A percentile compares a stretch with the other conserved stretches of the same genome.
These are phyloP conservation scores for Metschnikowia anglica DNA, from an alignment of 805 yeast species.

Conservation along the genomic window DNA sequence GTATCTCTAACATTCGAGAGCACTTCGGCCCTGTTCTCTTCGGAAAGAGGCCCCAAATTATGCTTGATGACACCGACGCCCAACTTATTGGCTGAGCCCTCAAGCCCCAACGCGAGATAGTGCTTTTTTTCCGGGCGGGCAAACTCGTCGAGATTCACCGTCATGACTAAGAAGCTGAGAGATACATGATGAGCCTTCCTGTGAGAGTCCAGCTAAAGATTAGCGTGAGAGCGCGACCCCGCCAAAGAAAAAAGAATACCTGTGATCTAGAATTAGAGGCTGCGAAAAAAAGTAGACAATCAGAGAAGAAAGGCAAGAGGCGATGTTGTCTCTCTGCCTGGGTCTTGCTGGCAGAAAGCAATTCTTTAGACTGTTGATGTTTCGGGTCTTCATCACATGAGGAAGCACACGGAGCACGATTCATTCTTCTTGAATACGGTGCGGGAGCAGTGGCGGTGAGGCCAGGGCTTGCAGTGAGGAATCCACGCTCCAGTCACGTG, in stretches of 20 bases:
- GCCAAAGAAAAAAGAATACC: background rate
- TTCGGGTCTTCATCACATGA: too few species aligned
- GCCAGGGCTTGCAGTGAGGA: too few species aligned
- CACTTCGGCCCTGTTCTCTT: slow-evolving; percentile 65
- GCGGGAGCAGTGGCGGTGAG: too few species aligned
- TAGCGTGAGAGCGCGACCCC: background rate
- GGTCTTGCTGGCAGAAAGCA: too few species aligned
- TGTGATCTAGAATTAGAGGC: too few species aligned
- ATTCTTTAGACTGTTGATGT: too few species aligned
- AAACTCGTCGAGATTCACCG: slow-evolving; percentile 47
- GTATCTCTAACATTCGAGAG: slow-evolving; percentile 93
- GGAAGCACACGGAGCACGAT: too few species aligned
- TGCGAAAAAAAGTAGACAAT: background rate
- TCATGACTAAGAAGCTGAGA: slow-evolving; percentile 3
- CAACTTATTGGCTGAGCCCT: slow-evolving; percentile 95
- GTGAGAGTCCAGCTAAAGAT: background rate
- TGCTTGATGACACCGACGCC: slow-evolving; percentile 93
- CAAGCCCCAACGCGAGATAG: slow-evolving; percentile 84
- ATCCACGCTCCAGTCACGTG: too few species aligned
- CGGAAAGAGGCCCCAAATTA: slow-evolving; percentile 54
- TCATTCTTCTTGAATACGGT: too few species aligned
- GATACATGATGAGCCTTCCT: background rate
- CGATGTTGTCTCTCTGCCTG: too few species aligned
- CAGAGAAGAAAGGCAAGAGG: background rate
- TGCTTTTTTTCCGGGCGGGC: slow-evolving; percentile 44